phyloP scores from a whole-genome alignment of 495 filamentous ascomycete genomes.

The Wilcoxina mikolae region DNA sequence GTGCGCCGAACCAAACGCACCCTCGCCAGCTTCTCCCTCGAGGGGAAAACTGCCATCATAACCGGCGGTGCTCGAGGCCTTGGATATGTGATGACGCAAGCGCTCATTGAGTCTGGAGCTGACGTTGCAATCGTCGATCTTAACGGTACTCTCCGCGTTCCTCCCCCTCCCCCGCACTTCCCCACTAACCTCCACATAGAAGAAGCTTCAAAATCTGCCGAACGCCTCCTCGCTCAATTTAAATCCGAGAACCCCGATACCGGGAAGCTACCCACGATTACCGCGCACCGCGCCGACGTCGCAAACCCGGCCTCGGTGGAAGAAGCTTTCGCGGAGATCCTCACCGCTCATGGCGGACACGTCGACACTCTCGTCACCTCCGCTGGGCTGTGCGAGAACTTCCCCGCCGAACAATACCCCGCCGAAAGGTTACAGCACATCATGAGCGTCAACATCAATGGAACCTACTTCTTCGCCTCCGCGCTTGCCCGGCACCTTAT shows the following conservation, averaged over 20 bases:
- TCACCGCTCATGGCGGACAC: conserved; percentile 27
- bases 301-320: conserved; percentile 63
- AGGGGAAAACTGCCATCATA: conserved; percentile 61
- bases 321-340: conserved; percentile 50
- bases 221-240: conserved; percentile 57
- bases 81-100: conserved; percentile 84
- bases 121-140: conserved; percentile 86
- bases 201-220: conserved; percentile 63
- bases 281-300: conserved; percentile 80
- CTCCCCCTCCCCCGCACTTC: background rate
- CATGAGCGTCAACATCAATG: conserved; percentile 88
- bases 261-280: conserved; percentile 60
- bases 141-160: conserved; percentile 51
- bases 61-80: conserved; percentile 73
- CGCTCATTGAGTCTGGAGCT: conserved; percentile 68
- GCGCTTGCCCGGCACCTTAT: conserved; percentile 80
- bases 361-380: conserved; percentile 90
- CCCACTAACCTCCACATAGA: conserved; percentile 39
- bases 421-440: conserved; percentile 79
- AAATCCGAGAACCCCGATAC: conserved; percentile 60
- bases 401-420: conserved; percentile 75
- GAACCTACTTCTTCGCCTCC: conserved; percentile 60
- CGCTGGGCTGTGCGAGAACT: conserved; percentile 93
- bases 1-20: conserved; percentile 60
- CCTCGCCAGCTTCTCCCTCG: conserved; percentile 59